A percentile compares a stretch with the other conserved stretches of the same genome.
phyloP scores from a whole-genome alignment of 2,329 filamentous ascomycete genomes.

The Penicillium sp. region DNA sequence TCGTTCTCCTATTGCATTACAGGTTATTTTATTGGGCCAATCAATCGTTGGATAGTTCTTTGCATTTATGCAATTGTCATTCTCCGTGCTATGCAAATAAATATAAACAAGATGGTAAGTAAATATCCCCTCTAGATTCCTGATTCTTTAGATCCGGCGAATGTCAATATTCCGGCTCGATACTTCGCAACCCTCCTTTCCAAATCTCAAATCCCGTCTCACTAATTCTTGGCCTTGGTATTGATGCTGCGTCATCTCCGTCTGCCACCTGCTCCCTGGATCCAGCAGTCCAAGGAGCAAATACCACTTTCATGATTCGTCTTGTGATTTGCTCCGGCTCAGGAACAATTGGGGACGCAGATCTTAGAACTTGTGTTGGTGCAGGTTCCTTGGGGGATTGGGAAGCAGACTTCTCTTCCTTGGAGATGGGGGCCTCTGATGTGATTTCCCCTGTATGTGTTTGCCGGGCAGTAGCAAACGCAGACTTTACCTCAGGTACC shows the following conservation, averaged over 20 bases:
- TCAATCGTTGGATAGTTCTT: background rate
- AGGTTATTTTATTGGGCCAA: no score
- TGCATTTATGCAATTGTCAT: background rate
- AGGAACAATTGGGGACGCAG: background rate
- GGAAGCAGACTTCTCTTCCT: conserved; percentile 34
- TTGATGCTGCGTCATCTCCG: conserved; percentile 33
- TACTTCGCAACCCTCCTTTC: conserved; percentile 56
- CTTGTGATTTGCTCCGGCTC: conserved; percentile 47
- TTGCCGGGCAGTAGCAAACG: conserved; percentile 4
- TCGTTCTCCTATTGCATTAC: no score
- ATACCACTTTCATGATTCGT: conserved; percentile 85
- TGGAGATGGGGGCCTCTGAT: background rate
- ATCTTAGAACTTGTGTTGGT: background rate
- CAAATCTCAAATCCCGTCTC: conserved; percentile 73
- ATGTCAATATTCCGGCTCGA: background rate
- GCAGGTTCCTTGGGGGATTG: conserved; percentile 4
- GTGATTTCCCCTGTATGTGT: background rate
- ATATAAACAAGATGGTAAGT: background rate
- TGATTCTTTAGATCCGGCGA: background rate
- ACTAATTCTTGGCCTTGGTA: conserved; percentile 4
- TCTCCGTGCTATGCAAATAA: background rate
- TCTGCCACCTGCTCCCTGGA: conserved; percentile 51
- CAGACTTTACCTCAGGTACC: background rate
- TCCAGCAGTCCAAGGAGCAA: conserved; percentile 71
- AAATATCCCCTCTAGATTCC: background rate